These are phyloP conservation scores for Astrocystis sublimbata DNA, from an alignment of 495 filamentous ascomycete genomes.

Conservation along the genomic window DNA sequence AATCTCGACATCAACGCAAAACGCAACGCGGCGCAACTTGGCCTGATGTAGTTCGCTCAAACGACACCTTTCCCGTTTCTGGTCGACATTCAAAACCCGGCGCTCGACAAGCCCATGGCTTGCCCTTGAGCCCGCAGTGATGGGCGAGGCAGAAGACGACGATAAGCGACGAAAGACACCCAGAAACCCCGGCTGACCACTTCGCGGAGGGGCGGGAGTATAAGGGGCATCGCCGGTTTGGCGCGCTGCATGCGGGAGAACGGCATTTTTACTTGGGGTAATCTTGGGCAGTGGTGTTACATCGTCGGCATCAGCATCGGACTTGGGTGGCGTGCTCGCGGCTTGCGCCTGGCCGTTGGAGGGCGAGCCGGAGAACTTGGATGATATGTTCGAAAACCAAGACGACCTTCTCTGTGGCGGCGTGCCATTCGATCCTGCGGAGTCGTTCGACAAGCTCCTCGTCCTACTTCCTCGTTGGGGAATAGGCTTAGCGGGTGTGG, in stretches of 20 bases:
- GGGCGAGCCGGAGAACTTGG: constrained; percentile 81
- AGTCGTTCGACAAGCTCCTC: constrained; percentile 27
- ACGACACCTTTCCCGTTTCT: constrained; percentile 71
- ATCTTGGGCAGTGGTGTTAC: constrained; percentile 58
- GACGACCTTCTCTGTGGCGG: constrained; percentile 65
- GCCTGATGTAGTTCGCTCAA: constrained; percentile 76
- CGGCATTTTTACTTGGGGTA: constrained; percentile 50
- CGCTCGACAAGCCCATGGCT: constrained; percentile 67
- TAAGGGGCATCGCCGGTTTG: constrained; percentile 60
- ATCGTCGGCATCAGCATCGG: constrained; percentile 51
- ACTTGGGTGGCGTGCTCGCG: constrained; percentile 42
- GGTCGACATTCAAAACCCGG: constrained; percentile 82
- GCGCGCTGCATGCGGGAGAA: constrained; percentile 51
- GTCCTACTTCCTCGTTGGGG: constrained; percentile 26
- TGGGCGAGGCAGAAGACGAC: constrained; percentile 63
- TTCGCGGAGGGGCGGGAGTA: constrained; percentile 65
- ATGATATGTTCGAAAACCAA: constrained; percentile 90
- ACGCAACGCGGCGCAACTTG: constrained; percentile 84
- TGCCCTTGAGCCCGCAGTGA: constrained; percentile 40
- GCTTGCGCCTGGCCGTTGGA: constrained; percentile 45
- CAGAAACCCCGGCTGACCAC: constrained; percentile 70
- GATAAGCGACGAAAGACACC: constrained; percentile 80
- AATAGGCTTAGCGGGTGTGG: constrained; percentile 24
- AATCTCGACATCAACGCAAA: constrained; percentile 97
- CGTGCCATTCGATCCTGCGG: constrained; percentile 21